These are phyloP conservation scores for Emericellopsis cladophorae DNA, from an alignment of 2,329 filamentous ascomycete species.

Conservation along the genomic window DNA sequence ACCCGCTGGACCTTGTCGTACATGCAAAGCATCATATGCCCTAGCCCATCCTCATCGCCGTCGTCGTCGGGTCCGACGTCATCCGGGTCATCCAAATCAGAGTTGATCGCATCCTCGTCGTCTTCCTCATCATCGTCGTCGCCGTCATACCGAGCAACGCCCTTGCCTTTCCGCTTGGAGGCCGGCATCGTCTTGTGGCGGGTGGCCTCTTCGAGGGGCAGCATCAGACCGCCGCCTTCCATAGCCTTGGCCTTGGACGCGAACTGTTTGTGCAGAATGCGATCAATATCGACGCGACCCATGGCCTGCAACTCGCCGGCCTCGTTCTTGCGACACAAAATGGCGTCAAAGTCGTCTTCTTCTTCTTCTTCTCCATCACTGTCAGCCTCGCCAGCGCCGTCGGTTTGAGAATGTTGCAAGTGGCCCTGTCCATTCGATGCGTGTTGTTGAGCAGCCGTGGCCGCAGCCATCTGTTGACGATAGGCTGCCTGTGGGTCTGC, in stretches of 20 bases:
- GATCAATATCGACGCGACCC: slow-evolving; percentile 52
- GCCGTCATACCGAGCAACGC: slow-evolving; percentile 46
- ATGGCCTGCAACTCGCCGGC: slow-evolving; percentile 41
- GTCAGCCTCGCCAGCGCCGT: slow-evolving; percentile 49
- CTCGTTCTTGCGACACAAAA: slow-evolving; percentile 44
- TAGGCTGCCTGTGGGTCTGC: slow-evolving; percentile 13
- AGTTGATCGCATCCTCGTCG: slow-evolving; percentile 96
- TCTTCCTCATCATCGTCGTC: slow-evolving; percentile 48
- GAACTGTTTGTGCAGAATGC: slow-evolving; percentile 56
- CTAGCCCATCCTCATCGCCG: slow-evolving; percentile 71
- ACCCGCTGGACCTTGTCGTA: slow-evolving; percentile 98
- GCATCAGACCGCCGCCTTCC: slow-evolving; percentile 65
- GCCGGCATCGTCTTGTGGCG: neutral
- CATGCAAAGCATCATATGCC: slow-evolving; percentile 94
- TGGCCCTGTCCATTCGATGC: slow-evolving; percentile 8
- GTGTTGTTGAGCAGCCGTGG: slow-evolving; percentile 18
- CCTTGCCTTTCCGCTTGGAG: slow-evolving; percentile 15
- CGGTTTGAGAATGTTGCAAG: slow-evolving; percentile 45
- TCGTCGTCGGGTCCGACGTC: slow-evolving; percentile 75
- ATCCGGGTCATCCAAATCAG: slow-evolving; percentile 89
- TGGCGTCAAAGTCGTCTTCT: slow-evolving; percentile 40
- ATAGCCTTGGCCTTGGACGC: slow-evolving; percentile 52
- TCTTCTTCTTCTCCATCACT: slow-evolving; percentile 37
- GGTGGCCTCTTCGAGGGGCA: slow-evolving; percentile 49
- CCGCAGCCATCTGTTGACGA: slow-evolving; percentile 16